Evolutionary conservation across 345 rosid species (phyloP).

Genomic region (Lenwebbia sp.): DNA sequence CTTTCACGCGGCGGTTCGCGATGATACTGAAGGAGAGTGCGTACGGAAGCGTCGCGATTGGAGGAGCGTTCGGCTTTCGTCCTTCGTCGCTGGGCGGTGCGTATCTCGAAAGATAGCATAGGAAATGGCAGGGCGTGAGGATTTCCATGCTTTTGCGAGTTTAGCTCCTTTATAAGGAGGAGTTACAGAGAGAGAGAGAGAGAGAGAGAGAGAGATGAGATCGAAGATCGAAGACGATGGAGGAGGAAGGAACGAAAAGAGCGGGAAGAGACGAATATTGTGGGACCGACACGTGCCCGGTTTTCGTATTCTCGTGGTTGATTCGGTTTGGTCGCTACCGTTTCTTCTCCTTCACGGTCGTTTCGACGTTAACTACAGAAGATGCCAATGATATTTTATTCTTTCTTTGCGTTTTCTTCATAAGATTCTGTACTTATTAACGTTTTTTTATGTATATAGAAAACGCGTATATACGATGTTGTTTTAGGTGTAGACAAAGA

Average conservation of each 20-base stretch:
- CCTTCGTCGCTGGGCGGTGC: not conserved
- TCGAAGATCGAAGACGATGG: not conserved
- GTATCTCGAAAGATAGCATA: not conserved
- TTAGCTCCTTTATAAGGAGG: not conserved
- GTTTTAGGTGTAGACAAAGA: too few species aligned
- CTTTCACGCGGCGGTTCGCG: not conserved
- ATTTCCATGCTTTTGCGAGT: not conserved
- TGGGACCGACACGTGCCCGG: not conserved
- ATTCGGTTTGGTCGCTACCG: not conserved
- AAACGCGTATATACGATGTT: too few species aligned
- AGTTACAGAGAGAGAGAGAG: not conserved
- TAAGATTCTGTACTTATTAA: too few species aligned
- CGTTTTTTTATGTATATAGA: too few species aligned
- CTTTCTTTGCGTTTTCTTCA: not conserved
- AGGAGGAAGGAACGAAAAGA: not conserved
- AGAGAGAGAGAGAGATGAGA: not conserved
- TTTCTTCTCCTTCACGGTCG: not conserved
- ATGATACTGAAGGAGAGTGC: not conserved
- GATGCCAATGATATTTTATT: not conserved
- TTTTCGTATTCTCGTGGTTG: not conserved
- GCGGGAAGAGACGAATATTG: not conserved
- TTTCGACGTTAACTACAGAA: not conserved
- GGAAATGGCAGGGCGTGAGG: not conserved
- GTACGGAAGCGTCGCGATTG: not conserved
- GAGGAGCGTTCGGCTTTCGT: not conserved